Evolutionary conservation across 2,329 filamentous ascomycete species (phyloP).

Genomic region (Alternaria arbusti): DNA sequence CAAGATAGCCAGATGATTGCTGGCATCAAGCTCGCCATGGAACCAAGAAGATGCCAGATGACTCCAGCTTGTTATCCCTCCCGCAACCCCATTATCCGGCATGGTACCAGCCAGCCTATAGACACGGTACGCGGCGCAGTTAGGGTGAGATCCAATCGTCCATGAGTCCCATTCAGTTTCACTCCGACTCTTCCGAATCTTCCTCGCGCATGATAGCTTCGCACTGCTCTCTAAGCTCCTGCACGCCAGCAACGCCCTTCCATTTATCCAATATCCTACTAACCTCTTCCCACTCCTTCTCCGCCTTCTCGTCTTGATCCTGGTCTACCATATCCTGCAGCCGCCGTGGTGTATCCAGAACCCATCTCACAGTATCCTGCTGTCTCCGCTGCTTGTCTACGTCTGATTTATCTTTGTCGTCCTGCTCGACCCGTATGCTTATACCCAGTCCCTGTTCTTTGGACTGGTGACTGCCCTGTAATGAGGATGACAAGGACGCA

Average conservation of each 20-base stretch:
- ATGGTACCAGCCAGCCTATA: neutral
- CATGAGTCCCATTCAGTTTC: neutral
- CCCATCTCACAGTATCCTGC: conserved; percentile 67
- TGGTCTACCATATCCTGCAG: conserved; percentile 64
- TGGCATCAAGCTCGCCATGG: neutral
- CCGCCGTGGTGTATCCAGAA: conserved; percentile 66
- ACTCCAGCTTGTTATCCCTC: neutral
- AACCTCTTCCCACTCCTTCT: conserved; percentile 56
- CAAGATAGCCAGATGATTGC: neutral
- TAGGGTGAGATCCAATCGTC: neutral
- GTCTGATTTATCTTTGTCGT: conserved; percentile 18
- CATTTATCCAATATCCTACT: conserved; percentile 51
- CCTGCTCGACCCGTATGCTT: conserved; percentile 29
- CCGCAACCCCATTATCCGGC: neutral
- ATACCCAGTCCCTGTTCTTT: conserved; percentile 34
- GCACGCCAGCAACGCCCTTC: conserved; percentile 52
- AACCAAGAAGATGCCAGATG: too few species aligned
- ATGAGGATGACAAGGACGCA: conserved; percentile 47
- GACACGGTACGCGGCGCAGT: neutral
- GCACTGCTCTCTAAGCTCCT: conserved; percentile 49
- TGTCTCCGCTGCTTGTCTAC: conserved; percentile 49
- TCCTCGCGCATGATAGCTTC: conserved; percentile 40
- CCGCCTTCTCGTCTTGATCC: conserved; percentile 67
- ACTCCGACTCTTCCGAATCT: conserved; percentile 35
- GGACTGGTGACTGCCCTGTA: conserved; percentile 37